Conservation (phyloP, 1,139 yeast species). For the Pichia sp. region DNA sequence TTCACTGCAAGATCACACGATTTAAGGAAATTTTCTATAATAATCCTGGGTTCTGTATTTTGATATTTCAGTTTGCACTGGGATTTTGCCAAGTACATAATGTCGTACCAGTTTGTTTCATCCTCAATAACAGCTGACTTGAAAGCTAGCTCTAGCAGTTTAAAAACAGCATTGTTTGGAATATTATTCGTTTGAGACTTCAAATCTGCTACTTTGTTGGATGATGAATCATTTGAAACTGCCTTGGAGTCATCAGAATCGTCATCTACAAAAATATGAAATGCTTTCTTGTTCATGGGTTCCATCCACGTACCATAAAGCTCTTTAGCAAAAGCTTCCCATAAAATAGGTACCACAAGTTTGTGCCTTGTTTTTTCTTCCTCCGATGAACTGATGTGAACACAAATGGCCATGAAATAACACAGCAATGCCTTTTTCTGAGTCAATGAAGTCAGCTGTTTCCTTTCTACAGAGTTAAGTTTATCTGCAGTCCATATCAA, state of each 20-base stretch:
- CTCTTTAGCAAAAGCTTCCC: conserved; percentile 57
- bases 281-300: conserved; percentile 67
- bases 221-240: conserved; percentile 1
- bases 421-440: conserved; percentile 72
- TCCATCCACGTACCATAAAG: conserved; percentile 54
- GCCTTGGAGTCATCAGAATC: neutral
- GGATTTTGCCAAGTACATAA: conserved; percentile 57
- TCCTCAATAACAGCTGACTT: conserved; percentile 42
- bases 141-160: conserved; percentile 33
- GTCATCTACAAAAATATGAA: conserved; percentile 36
- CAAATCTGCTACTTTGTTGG: neutral
- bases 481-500: conserved; percentile 89
- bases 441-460: conserved; percentile 53
- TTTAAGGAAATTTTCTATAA: conserved; percentile 38
- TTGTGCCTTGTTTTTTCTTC: conserved; percentile 23
- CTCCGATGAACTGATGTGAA: conserved; percentile 33
- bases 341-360: conserved; percentile 41
- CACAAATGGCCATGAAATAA: conserved; percentile 71
- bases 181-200: conserved; percentile 20
- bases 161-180: conserved; percentile 25
- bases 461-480: conserved; percentile 59
- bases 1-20: conserved; percentile 43
- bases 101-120: conserved; percentile 57
- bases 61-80: conserved; percentile 43
- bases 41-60: conserved; percentile 26